Evolutionary conservation across 106 monocot species (phyloP).

Genomic region (Dactylorhiza incarnata): DNA sequence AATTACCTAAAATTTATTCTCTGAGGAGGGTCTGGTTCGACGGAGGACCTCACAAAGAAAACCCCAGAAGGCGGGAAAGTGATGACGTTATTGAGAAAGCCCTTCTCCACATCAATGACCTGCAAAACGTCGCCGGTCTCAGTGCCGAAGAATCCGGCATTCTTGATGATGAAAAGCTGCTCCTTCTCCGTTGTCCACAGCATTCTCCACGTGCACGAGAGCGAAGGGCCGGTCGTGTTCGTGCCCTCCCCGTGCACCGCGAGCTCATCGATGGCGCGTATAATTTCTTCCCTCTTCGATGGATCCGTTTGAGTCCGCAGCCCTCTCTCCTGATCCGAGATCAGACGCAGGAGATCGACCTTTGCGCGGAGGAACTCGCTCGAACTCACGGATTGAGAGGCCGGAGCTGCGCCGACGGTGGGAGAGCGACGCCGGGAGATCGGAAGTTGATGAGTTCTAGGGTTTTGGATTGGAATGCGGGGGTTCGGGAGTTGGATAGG

Average conservation of each 20-base stretch:
- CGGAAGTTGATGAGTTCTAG: too few species aligned
- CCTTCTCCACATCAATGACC: slow-evolving; percentile 71
- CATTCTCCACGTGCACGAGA: slow-evolving; percentile 85
- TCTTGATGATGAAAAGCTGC: slow-evolving; percentile 87
- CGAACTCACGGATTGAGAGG: slow-evolving; percentile 9
- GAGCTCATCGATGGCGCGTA: slow-evolving; percentile 57
- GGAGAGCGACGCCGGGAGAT: background rate
- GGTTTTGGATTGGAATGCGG: too few species aligned
- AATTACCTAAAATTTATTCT: slow-evolving; percentile 69
- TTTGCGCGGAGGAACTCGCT: slow-evolving; percentile 31
- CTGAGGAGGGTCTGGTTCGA: slow-evolving; percentile 57
- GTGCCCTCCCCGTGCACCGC: slow-evolving; percentile 23
- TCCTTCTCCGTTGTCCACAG: slow-evolving; percentile 99
- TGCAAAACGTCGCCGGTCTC: slow-evolving; percentile 79
- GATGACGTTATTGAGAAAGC: slow-evolving; percentile 75
- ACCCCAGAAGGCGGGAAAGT: slow-evolving; percentile 87
- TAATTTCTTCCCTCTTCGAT: slow-evolving; percentile 45
- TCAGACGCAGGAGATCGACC: slow-evolving; percentile 51
- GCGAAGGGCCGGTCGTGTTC: slow-evolving; percentile 40
- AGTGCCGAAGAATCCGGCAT: slow-evolving; percentile 64
- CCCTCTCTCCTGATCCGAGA: slow-evolving; percentile 71
- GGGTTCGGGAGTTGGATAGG: too few species aligned
- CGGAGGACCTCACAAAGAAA: slow-evolving; percentile 70
- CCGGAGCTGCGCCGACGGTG: background rate
- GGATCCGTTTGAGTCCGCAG: slow-evolving; percentile 47